Base-by-base conservation (phyloP, 352 stramenopile genomes). In the Peronospora destructor region DNA sequence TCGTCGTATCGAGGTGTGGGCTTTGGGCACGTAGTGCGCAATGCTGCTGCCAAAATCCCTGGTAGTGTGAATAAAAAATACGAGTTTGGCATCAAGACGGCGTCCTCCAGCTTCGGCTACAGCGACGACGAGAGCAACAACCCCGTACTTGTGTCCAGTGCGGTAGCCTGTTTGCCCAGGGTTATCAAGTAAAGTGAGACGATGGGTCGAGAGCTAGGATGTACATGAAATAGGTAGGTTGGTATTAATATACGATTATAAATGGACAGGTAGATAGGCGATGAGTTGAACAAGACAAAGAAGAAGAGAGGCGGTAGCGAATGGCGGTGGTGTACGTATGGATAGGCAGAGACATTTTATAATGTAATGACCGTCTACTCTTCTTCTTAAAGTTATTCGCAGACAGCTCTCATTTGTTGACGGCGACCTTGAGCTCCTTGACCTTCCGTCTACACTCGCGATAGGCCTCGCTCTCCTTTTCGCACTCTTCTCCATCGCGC, bases 401-500 rank as follows among this genome's bases (percentile, higher is more conserved):
- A 28, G 13, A 25, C 14, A 14, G 9, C 11, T 25, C 33, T 62
- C 36, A 56, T 21, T 61, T 54, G 8, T 67, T 62, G 30, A 67
- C 25, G 6, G 40, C 61, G 9, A 49, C 54, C 40, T 61, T 64
- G 16, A 70, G 53, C 48, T 75, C 50, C 38, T 79, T 73, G 13
- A 54, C 51, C 41, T 73, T 77, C 44, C 58, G 59, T 37, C 76
- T 61, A 54, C 76, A 87, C 54, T 80, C 71, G 50, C 71, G 76
- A 52, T 87, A 87, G 21, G 66, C 69, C 41, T 76, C 64, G 44
- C 73, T 64, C 53, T 87, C 76, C 26, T 69, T 56, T 45, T 85
- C 71, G 49, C 76, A 87, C 62, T 87, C 76, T 39, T 85, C 76
- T 40, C 76, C 76, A 52, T 87, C 73, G 19, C 76, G 73, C n/a